Evolutionary conservation across 2,329 filamentous ascomycete genomes (phyloP).

Genomic region (Parastagonospora nodorum): DNA sequence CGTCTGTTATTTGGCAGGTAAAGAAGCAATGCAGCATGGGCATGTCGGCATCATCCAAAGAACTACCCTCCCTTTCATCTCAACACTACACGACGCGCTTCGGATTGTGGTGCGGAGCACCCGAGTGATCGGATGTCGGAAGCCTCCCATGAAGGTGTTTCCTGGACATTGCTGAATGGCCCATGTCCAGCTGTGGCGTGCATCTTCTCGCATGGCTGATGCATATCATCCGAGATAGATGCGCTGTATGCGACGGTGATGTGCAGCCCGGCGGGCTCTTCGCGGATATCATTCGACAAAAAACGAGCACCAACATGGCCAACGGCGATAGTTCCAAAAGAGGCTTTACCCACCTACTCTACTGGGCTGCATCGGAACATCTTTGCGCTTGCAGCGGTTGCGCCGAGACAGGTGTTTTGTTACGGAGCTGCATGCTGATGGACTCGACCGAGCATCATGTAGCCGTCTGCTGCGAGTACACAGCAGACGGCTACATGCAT

Average conservation of each 20-base stretch:
- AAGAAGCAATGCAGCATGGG: slow-evolving; percentile 19
- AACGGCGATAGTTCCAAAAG: neutral
- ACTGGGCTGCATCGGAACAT: neutral
- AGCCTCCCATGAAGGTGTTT: too few relatives aligned
- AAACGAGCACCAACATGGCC: neutral
- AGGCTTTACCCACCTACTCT: neutral
- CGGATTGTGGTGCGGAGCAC: too few relatives aligned
- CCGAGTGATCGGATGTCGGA: too few relatives aligned
- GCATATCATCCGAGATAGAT: too few relatives aligned
- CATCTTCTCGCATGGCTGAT: too few relatives aligned
- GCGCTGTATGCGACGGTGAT: neutral
- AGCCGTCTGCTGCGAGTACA: neutral
- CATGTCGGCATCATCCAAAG: neutral
- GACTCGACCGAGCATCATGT: neutral
- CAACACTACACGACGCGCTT: too few relatives aligned
- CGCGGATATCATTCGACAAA: neutral
- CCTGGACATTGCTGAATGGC: too few relatives aligned
- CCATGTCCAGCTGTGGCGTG: too few relatives aligned
- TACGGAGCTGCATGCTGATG: neutral
- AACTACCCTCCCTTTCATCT: too few relatives aligned
- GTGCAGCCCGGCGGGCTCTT: neutral
- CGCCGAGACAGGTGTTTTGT: neutral
- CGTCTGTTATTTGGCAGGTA: slow-evolving; percentile 26
- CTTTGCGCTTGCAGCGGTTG: neutral
- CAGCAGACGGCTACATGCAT: neutral